Conservation (phyloP, 805 yeast genomes). For the Cyberlindnera misumaiensis region DNA sequence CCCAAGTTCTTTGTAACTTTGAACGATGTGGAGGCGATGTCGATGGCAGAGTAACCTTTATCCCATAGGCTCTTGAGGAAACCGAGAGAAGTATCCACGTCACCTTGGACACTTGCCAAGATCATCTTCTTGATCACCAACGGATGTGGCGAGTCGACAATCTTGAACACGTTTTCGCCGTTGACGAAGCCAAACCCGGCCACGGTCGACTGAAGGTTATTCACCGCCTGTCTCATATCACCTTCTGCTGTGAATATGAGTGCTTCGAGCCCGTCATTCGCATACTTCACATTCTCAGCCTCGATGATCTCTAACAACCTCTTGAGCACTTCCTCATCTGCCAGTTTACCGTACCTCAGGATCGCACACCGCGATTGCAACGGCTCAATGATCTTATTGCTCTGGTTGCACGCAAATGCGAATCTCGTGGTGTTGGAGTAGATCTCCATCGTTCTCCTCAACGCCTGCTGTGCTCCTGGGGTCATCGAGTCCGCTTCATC, state of each 20-base stretch:
- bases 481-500: conserved; percentile 98
- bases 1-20: conserved; percentile 75
- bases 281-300: conserved; percentile 64
- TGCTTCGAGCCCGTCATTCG: conserved; percentile 90
- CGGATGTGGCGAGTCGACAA: conserved; percentile 97
- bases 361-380: conserved; percentile 95
- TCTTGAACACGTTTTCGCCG: conserved; percentile 87
- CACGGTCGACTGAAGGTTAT: conserved; percentile 87
- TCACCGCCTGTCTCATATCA: conserved; percentile 97
- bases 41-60: conserved; percentile 90
- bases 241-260: conserved; percentile 94
- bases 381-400: conserved; percentile 93
- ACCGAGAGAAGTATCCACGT: conserved; percentile 60
- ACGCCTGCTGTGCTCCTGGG: conserved; percentile 92
- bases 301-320: conserved; percentile 67
- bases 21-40: conserved; percentile 85
- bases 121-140: conserved; percentile 69
- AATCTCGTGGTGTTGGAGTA: conserved; percentile 94
- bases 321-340: conserved; percentile 78
- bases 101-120: conserved; percentile 32
- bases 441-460: conserved; percentile 91
- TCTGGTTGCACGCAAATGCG: conserved; percentile 97
- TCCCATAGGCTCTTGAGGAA: conserved; percentile 69
- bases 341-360: conserved; percentile 70
- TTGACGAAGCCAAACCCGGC: conserved; percentile 92